Evolutionary conservation across 495 filamentous ascomycete species (phyloP), one percentile per base, ranked within the genome.

Genomic region (Penicillium bovifimosum): DNA sequence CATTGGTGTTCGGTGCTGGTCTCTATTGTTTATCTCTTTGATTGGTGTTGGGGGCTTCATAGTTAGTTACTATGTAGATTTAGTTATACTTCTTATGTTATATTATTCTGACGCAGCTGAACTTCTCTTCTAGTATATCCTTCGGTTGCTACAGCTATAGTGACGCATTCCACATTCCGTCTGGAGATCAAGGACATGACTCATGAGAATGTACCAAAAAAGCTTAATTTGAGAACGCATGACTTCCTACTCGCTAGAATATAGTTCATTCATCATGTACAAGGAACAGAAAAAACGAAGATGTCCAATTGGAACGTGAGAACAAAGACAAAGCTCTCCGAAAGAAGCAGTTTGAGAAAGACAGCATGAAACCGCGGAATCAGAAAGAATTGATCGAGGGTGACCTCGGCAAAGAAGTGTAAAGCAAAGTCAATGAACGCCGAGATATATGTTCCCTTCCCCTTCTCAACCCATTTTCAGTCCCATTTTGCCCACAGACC

Each of bases 1-100:
- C 62, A 65, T 60, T 51, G 54, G 62, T 59, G 62, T 66, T 62
- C 40, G 18, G 39, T 38, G 34, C 60, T 43, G 42, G 24, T 41
- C 13, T 31, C 29, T 24, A 14, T 26, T 41, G 24, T 20, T 43
- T 31, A 18, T 41, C 17, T 55, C 28, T 50, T 9, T 31, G 36
- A 10, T 5, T 44, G 11, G n/a, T 14, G n/a, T 11, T 14, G n/a
- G 11, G 13, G 13, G 29, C 27, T 33, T 17, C 29, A 11, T 43
- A 2, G 18, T 24, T 39, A 26, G 38, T 14, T 48, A 48, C 29
- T 45, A 31, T 31, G 29, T 31, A 31, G 7, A 7, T 31, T 9
- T n/a, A n/a, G n/a, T n/a, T 18, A 24, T 36, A 9, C n/a, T 26
- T 24, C 16, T 8, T 26, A 28, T 28, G 27, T 27, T 13, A 41